Percentiles rank a stretch among this genome's conserved stretches.
phyloP scores from a whole-genome alignment of 805 yeast species.

The Priceomyces medius region DNA sequence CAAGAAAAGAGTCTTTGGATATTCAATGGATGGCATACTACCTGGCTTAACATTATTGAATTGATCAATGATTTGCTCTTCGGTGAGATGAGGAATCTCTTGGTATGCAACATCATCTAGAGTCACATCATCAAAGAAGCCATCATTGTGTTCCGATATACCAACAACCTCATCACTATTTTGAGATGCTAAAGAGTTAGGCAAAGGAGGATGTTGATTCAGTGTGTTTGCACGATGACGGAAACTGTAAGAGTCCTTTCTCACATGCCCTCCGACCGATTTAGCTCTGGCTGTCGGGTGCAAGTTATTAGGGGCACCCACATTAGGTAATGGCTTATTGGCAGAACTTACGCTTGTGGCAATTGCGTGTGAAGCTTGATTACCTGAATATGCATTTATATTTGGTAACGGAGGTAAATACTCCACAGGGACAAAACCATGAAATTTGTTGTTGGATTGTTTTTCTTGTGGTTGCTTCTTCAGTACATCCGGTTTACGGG shows the following conservation, averaged over 20 bases:
- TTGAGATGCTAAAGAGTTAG: conserved; percentile 37
- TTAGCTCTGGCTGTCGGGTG: conserved; percentile 90
- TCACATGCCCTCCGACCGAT: conserved; percentile 74
- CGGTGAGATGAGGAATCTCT: conserved; percentile 37
- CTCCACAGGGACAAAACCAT: conserved; percentile 43
- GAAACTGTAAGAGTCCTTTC: conserved; percentile 50
- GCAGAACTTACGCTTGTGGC: not conserved
- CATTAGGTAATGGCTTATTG: conserved; percentile 8
- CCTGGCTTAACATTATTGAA: conserved; percentile 62
- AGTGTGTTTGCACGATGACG: conserved; percentile 9
- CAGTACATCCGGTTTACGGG: conserved; percentile 2
- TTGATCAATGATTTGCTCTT: conserved; percentile 42
- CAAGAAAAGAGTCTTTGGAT: conserved; percentile 84
- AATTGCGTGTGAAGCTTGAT: conserved; percentile 12
- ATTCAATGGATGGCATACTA: conserved; percentile 91
- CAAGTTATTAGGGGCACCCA: conserved; percentile 23
- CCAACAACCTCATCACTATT: conserved; percentile 45
- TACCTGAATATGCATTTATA: conserved; percentile 29
- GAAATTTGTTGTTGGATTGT: conserved; percentile 26
- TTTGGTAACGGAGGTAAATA: conserved; percentile 46
- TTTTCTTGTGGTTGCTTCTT: conserved; percentile 20
- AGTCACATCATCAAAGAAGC: conserved; percentile 58
- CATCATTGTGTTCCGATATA: conserved; percentile 41
- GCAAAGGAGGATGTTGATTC: conserved; percentile 45
- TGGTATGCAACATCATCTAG: conserved; percentile 36